Conservation (phyloP, 306 rosid genomes). For the Pyrus communis region DNA sequence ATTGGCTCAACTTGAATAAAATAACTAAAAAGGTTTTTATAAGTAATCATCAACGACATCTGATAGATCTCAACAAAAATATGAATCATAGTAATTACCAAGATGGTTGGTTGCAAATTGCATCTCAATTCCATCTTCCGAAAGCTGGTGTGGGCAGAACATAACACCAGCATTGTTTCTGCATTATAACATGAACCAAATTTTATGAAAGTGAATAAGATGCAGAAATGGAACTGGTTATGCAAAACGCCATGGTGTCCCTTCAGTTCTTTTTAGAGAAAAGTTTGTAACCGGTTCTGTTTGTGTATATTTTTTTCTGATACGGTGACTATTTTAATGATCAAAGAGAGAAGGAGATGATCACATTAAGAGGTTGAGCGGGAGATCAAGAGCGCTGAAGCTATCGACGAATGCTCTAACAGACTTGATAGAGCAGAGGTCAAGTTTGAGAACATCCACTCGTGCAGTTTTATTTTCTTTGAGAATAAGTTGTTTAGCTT, state of each 20-base stretch:
- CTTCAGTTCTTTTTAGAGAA: no score
- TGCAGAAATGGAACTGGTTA: neutral
- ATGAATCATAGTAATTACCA: constrained; percentile 30
- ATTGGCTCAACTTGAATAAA: neutral
- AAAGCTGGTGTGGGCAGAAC: constrained; percentile 78
- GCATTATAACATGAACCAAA: constrained; percentile 12
- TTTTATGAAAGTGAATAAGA: neutral
- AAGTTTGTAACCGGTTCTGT: no score
- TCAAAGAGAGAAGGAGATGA: constrained; percentile 1
- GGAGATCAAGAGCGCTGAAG: constrained; percentile 63
- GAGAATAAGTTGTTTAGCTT: constrained; percentile 52
- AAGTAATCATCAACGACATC: no score
- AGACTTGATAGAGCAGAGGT: constrained; percentile 61
- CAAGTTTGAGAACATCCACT: constrained; percentile 59
- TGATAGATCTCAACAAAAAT: no score
- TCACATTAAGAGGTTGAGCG: constrained; percentile 82
- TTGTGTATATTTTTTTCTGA: neutral
- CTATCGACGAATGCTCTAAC: constrained; percentile 47
- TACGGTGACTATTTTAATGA: neutral
- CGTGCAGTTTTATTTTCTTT: constrained; percentile 34
- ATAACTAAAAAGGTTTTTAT: no score
- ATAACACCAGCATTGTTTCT: constrained; percentile 98
- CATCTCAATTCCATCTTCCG: constrained; percentile 76
- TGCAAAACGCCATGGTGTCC: no score
- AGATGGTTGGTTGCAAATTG: constrained; percentile 87